Base-by-base conservation (phyloP, 805 yeast genomes). In the Komagataella phaffii region DNA sequence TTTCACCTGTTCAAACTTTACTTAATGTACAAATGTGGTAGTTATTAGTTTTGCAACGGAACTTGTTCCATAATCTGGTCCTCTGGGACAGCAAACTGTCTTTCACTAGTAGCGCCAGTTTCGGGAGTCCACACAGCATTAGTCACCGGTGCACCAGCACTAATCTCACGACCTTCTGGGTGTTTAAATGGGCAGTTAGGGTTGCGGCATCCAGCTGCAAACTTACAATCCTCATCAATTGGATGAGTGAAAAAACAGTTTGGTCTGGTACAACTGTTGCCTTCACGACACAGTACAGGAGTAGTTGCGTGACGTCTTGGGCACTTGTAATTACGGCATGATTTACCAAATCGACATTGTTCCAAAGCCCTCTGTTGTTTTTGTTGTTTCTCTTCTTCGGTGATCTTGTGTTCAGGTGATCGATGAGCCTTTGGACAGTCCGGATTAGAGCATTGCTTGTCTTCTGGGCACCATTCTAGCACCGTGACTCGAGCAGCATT, bases 211-310 rank as follows among this genome's bases (percentile, higher is more conserved):
- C 79, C 78, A 53, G 73, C 72, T 12, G 88, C 95, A 66, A 81
- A 89, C 59, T 84, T 85, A 70, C 97, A 89, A 51, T 76, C 82
- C 61, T 84, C 90, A 56, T 74, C 74, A 45, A 87, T 70, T 46
- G 96, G 96, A 65, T 89, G 97, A 18, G 85, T 75, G 65, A 88
- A 89, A 49, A 76, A 72, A 69, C 97, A 89, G 64, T 89, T 93
- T 49, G 79, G 71, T 65, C 96, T 79, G 17, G 79, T 75, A 70
- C 97, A 89, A 49, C 73, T 74, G 24, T 78, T 77, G 23, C 96
- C 96, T 30, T 82, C 87, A 62, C 96, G 86, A 64, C 97, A 89
- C 54, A 86, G 67, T 24, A 81, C 78, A 6, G 77, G 73, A 7
- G 86, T 73, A 17, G 80, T 75, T 2, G 96, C 95, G 67, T 89